Evolutionary conservation across 2,329 filamentous ascomycete genomes (phyloP).

Genomic region (Nigrospora oryzae): DNA sequence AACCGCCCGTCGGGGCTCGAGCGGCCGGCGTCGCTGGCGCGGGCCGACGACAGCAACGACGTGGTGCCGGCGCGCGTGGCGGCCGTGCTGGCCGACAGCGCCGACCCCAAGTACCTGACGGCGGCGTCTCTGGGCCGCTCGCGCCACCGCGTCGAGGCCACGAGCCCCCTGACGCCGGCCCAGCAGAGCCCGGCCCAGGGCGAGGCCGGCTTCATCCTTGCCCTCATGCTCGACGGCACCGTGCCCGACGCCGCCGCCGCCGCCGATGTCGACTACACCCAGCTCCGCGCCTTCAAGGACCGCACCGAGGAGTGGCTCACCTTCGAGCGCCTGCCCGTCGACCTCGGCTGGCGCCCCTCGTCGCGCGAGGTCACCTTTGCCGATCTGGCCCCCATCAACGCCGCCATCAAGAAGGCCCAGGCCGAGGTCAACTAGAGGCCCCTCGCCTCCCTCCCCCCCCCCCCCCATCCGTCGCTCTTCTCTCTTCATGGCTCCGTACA

Average conservation of each 20-base stretch:
- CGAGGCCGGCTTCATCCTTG: background rate
- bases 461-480: too few relatives aligned
- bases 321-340: constrained; percentile 1
- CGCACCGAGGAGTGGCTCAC: background rate
- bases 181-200: background rate
- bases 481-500: too few relatives aligned
- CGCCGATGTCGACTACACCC: background rate
- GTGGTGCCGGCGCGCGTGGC: background rate
- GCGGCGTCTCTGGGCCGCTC: background rate
- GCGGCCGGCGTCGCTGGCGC: background rate
- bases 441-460: too few relatives aligned
- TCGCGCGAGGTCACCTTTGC: background rate
- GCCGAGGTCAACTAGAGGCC: too few relatives aligned
- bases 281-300: constrained; percentile 1
- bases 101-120: background rate
- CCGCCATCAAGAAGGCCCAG: background rate
- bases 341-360: background rate
- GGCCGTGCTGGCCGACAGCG: background rate
- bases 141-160: background rate
- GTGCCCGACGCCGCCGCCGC: background rate
- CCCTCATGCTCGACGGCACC: background rate
- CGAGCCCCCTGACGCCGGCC: background rate
- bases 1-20: background rate
- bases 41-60: background rate
- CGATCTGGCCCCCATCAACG: background rate